Conservation (phyloP, 495 filamentous ascomycete genomes). For the Talaromyces nanjingensis region DNA sequence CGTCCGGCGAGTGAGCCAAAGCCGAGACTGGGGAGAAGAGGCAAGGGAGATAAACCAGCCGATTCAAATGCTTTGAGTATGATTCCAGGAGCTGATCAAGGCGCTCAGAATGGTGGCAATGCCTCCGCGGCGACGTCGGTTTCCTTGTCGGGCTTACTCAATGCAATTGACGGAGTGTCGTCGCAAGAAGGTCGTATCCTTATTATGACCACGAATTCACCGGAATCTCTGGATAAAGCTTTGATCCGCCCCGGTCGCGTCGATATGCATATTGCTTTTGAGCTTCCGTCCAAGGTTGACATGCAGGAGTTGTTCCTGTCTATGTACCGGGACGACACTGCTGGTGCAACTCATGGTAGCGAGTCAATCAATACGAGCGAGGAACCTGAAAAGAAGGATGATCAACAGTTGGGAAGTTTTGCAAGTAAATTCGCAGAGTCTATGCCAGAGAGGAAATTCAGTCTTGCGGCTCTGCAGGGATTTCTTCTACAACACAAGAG, state of each 20-base stretch:
- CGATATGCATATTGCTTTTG: slow-evolving; percentile 64
- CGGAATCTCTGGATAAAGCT: slow-evolving; percentile 65
- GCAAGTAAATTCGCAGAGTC: slow-evolving; percentile 51
- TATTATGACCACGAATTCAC: slow-evolving; percentile 77
- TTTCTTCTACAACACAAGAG: slow-evolving; percentile 44
- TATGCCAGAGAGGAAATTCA: slow-evolving; percentile 59
- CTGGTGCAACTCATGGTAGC: too few species aligned
- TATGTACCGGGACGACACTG: slow-evolving; percentile 43
- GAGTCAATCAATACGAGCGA: slow-evolving; percentile 1
- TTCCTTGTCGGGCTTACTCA: slow-evolving; percentile 69
- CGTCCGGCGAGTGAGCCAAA: slow-evolving; percentile 26
- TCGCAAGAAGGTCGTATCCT: slow-evolving; percentile 74
- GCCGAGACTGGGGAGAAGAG: slow-evolving; percentile 10
- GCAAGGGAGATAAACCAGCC: slow-evolving; percentile 10
- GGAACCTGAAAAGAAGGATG: background rate
- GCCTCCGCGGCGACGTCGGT: slow-evolving; percentile 25
- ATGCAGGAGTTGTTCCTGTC: slow-evolving; percentile 56
- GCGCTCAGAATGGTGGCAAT: background rate
- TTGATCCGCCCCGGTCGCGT: slow-evolving; percentile 71
- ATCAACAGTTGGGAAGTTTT: slow-evolving; percentile 17
- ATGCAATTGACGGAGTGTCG: slow-evolving; percentile 76
- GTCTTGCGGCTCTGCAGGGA: slow-evolving; percentile 73
- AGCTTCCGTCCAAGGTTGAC: slow-evolving; percentile 51
- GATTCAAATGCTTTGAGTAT: background rate
- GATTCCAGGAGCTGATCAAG: slow-evolving; percentile 3